Evolutionary conservation across 257 asterid genomes (phyloP), one percentile per base, ranked within the genome.

Genomic region (Gardenia jasminoides): DNA sequence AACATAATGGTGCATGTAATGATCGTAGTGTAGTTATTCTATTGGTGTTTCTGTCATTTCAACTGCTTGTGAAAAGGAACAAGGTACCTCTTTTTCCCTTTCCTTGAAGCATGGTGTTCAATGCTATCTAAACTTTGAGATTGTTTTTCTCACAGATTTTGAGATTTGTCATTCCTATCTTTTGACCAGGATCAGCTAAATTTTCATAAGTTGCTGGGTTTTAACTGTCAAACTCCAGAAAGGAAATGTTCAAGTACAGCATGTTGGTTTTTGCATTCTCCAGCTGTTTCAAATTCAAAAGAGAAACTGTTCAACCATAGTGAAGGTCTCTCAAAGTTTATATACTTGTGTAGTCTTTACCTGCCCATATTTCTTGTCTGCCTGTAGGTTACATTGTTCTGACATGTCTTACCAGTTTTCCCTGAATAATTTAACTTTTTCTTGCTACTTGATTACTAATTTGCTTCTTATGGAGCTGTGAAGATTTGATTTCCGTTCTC

Each of bases 31-130:
- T 96, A 73, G 78, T 93, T 64, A 91, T 93, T 78, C 97, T 96
- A 72, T 83, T 92, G 94, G 98, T 88, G 86, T 96, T 93, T 83
- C 92, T 96, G 80, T 92, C 97, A 62, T 92, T 87, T 89, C 99
- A 96, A 81, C 91, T 96, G 64, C 93, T 96, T 74, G 99, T 92
- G 61, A 96, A 91, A 79, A 88, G 93, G 89, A 96, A 96, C 79
- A 87, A 67, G 97, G 99, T 96, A 86, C 65, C 56, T 72, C 72
- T n/a, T 36, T 36, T 36, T 2, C 4, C 11, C 13, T 48, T 48
- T n/a, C n/a, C n/a, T 48, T 44, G 41, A 61, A 84, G 66, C 67
- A 83, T 44, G 76, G 69, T 75, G 54, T 22, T 58, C 41, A 74
- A 61, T 66, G 39, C 10, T 75, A 22, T 48, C 41, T 24, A 41